phyloP scores from a whole-genome alignment of 2,329 filamentous ascomycete genomes.

The Aspergillus aculeatus region DNA sequence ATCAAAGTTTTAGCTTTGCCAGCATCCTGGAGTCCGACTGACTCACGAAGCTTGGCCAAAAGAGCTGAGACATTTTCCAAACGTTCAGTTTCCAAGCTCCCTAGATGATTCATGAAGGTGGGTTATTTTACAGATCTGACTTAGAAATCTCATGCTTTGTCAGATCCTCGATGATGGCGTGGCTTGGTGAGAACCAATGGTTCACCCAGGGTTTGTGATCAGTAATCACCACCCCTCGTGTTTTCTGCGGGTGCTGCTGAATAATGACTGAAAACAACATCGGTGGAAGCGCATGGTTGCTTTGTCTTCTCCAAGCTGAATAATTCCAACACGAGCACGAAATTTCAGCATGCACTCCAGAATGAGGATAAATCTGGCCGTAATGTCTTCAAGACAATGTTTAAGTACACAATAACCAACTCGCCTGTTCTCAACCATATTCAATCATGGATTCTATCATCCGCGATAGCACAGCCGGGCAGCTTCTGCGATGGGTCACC shows the following conservation, averaged over 20 bases:
- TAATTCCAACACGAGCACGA: background rate
- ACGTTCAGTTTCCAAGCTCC: background rate
- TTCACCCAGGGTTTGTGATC: background rate
- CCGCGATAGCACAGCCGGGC: slow-evolving; percentile 1
- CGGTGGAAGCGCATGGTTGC: background rate
- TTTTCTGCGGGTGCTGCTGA: background rate
- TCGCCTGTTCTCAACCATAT: background rate
- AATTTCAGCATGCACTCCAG: background rate
- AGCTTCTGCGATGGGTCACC: slow-evolving; percentile 5
- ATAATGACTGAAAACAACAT: background rate
- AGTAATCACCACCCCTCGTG: background rate
- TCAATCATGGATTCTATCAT: background rate
- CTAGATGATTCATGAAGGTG: background rate
- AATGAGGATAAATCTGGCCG: background rate
- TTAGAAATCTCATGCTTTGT: background rate
- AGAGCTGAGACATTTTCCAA: background rate
- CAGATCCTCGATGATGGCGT: background rate
- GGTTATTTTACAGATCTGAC: background rate
- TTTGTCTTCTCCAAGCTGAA: background rate
- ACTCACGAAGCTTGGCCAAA: background rate
- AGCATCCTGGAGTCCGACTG: background rate
- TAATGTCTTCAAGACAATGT: background rate
- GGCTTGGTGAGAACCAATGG: background rate
- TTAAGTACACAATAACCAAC: background rate
- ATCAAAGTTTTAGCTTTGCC: background rate